phyloP scores from a whole-genome alignment of 164 flowering plant genomes.

The Nymphaea colorata region DNA sequence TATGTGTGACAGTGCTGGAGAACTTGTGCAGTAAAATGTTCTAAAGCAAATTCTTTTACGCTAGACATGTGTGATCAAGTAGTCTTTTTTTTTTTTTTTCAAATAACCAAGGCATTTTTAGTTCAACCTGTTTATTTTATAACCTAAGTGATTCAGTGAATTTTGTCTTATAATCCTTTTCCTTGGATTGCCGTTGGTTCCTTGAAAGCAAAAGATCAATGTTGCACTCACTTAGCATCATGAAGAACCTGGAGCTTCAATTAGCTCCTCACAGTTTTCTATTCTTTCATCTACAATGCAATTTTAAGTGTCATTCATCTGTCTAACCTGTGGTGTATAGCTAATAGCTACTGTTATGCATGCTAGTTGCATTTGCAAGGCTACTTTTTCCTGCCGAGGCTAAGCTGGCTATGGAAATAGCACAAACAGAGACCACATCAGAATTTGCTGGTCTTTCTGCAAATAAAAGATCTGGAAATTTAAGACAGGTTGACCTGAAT shows the following conservation, averaged over 20 bases:
- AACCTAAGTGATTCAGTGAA: too few species aligned
- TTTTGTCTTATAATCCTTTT: too few species aligned
- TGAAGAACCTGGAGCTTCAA: background rate
- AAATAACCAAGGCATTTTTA: too few species aligned
- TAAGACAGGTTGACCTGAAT: constrained; percentile 49
- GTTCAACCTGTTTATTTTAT: too few species aligned
- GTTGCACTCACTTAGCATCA: background rate
- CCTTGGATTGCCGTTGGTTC: background rate
- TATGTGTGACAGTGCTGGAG: too few species aligned
- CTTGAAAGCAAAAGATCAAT: background rate
- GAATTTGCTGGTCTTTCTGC: constrained; percentile 35
- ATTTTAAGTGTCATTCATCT: background rate
- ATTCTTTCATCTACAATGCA: background rate
- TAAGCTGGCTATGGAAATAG: constrained; percentile 50
- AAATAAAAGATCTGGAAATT: constrained; percentile 28
- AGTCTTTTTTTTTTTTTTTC: too few species aligned
- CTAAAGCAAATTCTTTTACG: too few species aligned
- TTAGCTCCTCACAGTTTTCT: background rate
- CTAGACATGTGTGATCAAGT: too few species aligned
- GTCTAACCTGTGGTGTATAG: background rate
- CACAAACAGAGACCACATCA: constrained; percentile 39
- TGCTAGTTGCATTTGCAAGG: constrained; percentile 54
- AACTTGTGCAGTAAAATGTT: too few species aligned
- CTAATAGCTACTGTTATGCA: background rate
- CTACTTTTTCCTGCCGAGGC: constrained; percentile 59